Evolutionary conservation across 2,329 filamentous ascomycete species (phyloP).

Genomic region (Alternaria rosae): DNA sequence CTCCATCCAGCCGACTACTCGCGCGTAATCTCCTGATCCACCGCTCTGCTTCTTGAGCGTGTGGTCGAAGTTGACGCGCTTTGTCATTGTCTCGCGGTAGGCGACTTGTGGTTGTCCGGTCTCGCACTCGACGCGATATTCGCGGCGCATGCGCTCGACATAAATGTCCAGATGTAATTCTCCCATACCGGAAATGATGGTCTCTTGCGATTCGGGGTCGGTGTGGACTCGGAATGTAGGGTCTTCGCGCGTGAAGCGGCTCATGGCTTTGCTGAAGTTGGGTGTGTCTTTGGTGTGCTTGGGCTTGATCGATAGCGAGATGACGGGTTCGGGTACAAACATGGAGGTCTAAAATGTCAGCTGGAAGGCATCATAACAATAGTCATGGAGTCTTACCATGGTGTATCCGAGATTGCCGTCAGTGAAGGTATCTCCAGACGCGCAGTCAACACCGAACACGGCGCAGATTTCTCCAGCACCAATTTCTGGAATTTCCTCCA

Average conservation of each 20-base stretch:
- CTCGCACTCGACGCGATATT: slow-evolving; percentile 94
- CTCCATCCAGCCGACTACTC: slow-evolving; percentile 91
- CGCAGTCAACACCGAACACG: slow-evolving; percentile 97
- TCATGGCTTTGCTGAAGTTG: slow-evolving; percentile 98
- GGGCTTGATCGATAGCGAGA: slow-evolving; percentile 95
- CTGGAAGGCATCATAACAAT: slow-evolving; percentile 1
- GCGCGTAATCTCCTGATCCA: slow-evolving; percentile 93
- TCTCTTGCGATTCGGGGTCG: slow-evolving; percentile 91
- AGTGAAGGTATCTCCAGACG: slow-evolving; percentile 97
- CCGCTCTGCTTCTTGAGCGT: slow-evolving; percentile 94
- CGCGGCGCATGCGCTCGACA: slow-evolving; percentile 92
- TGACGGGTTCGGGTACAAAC: slow-evolving; percentile 97
- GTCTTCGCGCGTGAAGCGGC: slow-evolving; percentile 97
- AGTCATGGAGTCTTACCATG: slow-evolving; percentile 63
- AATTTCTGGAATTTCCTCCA: slow-evolving; percentile 94
- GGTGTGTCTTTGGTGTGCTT: slow-evolving; percentile 90
- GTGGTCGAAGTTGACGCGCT: slow-evolving; percentile 85
- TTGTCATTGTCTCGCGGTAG: slow-evolving; percentile 91
- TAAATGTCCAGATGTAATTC: slow-evolving; percentile 97
- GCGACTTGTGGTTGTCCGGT: slow-evolving; percentile 97
- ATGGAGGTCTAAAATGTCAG: slow-evolving; percentile 71
- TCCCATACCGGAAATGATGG: slow-evolving; percentile 98
- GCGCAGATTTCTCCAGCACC: slow-evolving; percentile 98
- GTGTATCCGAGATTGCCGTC: slow-evolving; percentile 91
- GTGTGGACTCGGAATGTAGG: slow-evolving; percentile 96